phyloP scores from a whole-genome alignment of 805 yeast genomes.

The Kodamaea kaohsiungensis region DNA sequence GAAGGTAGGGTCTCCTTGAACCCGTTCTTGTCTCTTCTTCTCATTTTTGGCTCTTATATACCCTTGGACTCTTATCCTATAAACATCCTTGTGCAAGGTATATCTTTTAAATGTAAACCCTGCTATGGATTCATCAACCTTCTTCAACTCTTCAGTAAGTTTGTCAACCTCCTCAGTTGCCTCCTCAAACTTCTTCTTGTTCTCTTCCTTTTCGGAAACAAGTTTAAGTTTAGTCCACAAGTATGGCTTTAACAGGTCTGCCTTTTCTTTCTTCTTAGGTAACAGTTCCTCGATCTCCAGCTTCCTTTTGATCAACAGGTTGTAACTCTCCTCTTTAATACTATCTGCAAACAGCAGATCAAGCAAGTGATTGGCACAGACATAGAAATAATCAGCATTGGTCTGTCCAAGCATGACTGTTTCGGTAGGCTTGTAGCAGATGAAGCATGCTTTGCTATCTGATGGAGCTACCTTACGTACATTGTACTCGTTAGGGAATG shows the following conservation, averaged over 20 bases:
- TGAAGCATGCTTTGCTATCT: slow-evolving; percentile 46
- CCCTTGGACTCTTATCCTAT: slow-evolving; percentile 39
- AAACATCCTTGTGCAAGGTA: slow-evolving; percentile 42
- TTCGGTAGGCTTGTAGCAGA: slow-evolving; percentile 52
- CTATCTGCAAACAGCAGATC: slow-evolving; percentile 50
- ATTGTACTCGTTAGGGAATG: slow-evolving; percentile 39
- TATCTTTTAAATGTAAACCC: slow-evolving; percentile 38
- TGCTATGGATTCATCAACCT: slow-evolving; percentile 24
- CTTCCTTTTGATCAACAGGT: slow-evolving; percentile 23
- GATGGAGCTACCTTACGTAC: slow-evolving; percentile 42
- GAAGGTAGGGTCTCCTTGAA: slow-evolving; percentile 13
- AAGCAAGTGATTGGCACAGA: slow-evolving; percentile 48
- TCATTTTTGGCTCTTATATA: slow-evolving; percentile 31
- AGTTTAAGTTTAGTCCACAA: slow-evolving; percentile 31
- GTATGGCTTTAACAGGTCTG: slow-evolving; percentile 32
- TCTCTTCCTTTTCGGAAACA: slow-evolving; percentile 16
- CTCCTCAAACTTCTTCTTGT: slow-evolving; percentile 23
- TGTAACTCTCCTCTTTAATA: slow-evolving; percentile 36
- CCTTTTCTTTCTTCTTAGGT: slow-evolving; percentile 21
- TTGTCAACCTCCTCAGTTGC: slow-evolving; percentile 15
- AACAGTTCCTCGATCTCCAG: slow-evolving; percentile 20
- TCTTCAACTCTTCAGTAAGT: slow-evolving; percentile 16
- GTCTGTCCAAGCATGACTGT: slow-evolving; percentile 48
- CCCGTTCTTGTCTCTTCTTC: slow-evolving; percentile 15
- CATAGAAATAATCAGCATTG: slow-evolving; percentile 53